Evolutionary conservation across 2,329 filamentous ascomycete species (phyloP), one percentile per base, ranked within the genome.

Genomic region (Penicillium oxalicum): DNA sequence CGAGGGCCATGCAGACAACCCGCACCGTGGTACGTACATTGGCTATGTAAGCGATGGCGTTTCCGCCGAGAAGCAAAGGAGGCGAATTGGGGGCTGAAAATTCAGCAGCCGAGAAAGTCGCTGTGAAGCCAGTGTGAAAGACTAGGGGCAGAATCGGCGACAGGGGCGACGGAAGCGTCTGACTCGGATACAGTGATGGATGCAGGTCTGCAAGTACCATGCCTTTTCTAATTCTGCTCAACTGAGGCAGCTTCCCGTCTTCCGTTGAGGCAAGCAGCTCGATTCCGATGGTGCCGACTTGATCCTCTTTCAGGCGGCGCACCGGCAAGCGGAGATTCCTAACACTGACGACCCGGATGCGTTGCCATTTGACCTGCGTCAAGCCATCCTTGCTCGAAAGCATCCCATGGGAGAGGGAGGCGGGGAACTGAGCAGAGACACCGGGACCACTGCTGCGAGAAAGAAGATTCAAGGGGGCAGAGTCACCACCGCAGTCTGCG

Each of bases 281-380:
- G 44, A 97, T 74, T 0, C 91, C 91, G 46, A 98, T 79, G 0
- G 91, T 96, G 0, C 91, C 93, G 5, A 91, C 90, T 69, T 98
- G 91, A 8, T 88, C 89, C 12, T 84, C 78, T 44, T 84, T 78
- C 6, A 97, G 77, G 0, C 78, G 81, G 40, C 82, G 81, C 0
- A 96, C 90, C 0, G 91, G 88, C 3, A 96, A 75, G 4, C 91
- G 82, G 7, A 98, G 75, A 58, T 95, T 95, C 24, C 91, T 85
- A 38, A 96, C 84, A 59, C 91, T 97, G 39, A 88, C 84, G 45
- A 97, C 82, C 38, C 80, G 83, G 5, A 91, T 89, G 25, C 77
- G 77, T 53, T 88, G 83, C 91, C 91, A 97, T 67, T 88, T 84
- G 77, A 81, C 55, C 76, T 80, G 59, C 71, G 74, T 74, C 65